Base-by-base conservation (phyloP, 257 asterid genomes). In the Penstemon newberryi region DNA sequence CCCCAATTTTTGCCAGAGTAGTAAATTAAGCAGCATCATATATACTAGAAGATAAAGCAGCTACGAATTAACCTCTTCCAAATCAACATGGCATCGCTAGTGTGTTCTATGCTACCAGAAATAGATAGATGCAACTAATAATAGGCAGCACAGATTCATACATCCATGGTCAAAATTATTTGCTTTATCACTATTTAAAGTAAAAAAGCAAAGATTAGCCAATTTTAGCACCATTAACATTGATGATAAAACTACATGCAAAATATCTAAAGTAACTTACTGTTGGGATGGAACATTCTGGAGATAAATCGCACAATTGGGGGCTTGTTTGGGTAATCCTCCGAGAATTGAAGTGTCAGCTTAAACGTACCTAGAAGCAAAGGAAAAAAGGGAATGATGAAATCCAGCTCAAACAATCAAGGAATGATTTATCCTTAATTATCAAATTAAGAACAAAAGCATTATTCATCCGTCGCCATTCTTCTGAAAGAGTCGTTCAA, bases 211-310 rank as follows among this genome's bases (percentile, higher is more conserved):
- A n/a, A 41, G 59, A 45, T n/a, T 3, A 36, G 10, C 10, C 19
- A 25, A 10, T 4, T 4, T 54, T 15, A 63, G 40, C 49, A 41
- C 15, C 47, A 43, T 45, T n/a, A 38, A 66, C 7, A 19, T 4
- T 33, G 46, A 65, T 40, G 37, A 52, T 36, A 15, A 63, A 51
- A 63, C 13, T 47, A 6, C 2, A 11, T 2, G 50, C 43, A 7
- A 18, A 19, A 41, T 18, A 67, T 57, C 65, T 56, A 37, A 45
- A 65, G 66, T 10, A 56, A 81, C 98, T 89, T 92, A 92, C 98
- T 92, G 73, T 92, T 92, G 42, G 98, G 98, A 69, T 92, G 98
- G 79, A 92, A 92, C 98, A 92, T 92, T 81, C 98, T 85, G 62
- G 98, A 92, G 68, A 89, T 79, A 78, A 92, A 92, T 53, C 95